Base-by-base conservation (phyloP, 164 flowering plant species). In the Magnolia sinica region DNA sequence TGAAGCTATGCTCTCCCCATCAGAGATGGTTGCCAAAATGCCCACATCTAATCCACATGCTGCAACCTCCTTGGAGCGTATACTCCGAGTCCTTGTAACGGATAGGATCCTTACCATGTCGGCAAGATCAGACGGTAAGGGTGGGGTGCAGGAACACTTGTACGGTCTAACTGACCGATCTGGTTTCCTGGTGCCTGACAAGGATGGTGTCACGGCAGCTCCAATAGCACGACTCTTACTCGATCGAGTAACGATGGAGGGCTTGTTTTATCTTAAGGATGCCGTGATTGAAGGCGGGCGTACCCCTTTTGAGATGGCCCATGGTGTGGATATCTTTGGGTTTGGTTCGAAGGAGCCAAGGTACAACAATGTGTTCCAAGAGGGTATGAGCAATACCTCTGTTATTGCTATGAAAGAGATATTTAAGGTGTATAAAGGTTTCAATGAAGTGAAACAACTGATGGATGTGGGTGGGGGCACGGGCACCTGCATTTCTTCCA, bases 401-500 rank as follows among this genome's bases (percentile, higher is more conserved):
- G 84, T 23, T 80, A 67, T 85, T 9, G n/a, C 71, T 3, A 50
- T 72, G 19, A 64, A 50, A 69, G 86, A 81, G 1, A 20, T 87
- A 4, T 8, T 88, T 5, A 9, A 66, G 19, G 79, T 13, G 1
- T 86, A 88, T 49, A 16, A 16, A 55, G 89, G 88, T 18, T 85
- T 89, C 37, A 64, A 63, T 1, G 6, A 70, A 20, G 4, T 88
- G 0, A 81, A 77, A 74, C 70, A 87, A 1, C 13, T 89, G 63
- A 88, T 87, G 9, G 91, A 88, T 65, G 88, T 88, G 2, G 92
- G 88, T 3, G 90, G 92, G 8, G 89, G 89, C 10, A 83, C 76
- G 1, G 89, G 92, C 1, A 64, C 70, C 0, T 22, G 74, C 8
- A 22, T 86, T 0, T 73, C 78, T 0, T 84, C 81, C 77, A 80